phyloP scores from a whole-genome alignment of 1,139 yeast species.

The Candida neerlandica region DNA sequence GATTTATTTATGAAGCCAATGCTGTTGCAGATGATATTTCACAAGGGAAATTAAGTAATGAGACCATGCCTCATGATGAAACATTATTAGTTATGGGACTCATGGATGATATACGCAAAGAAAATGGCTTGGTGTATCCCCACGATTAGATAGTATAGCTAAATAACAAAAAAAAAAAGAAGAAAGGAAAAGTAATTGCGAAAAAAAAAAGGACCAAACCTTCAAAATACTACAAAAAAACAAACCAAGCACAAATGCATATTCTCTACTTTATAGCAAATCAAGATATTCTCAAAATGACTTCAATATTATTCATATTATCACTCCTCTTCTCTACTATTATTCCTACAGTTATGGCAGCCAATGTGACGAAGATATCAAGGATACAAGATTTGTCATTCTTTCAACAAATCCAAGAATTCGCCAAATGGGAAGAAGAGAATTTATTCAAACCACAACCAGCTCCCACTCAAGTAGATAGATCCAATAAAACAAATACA shows the following conservation, averaged over 20 bases:
- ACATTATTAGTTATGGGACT: conserved; percentile 44
- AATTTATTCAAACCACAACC: conserved; percentile 3
- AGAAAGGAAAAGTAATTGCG: not conserved
- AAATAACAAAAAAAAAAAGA: conserved; percentile 4
- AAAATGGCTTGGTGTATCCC: conserved; percentile 45
- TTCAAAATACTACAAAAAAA: not conserved
- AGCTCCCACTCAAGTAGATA: not conserved
- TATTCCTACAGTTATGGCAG: not conserved
- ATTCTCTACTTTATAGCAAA: not conserved
- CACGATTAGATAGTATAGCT: conserved; percentile 24
- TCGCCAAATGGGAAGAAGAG: conserved; percentile 12
- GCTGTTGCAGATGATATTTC: conserved; percentile 47
- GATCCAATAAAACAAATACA: not conserved
- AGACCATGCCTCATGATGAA: conserved; percentile 45
- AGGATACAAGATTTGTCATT: conserved; percentile 6
- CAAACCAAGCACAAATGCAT: conserved; percentile 3
- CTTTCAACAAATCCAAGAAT: conserved; percentile 9
- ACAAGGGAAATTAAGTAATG: conserved; percentile 36
- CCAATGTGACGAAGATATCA: not conserved
- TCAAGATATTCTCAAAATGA: not conserved
- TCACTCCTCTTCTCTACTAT: not conserved
- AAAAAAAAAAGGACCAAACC: not conserved
- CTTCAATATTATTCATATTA: not conserved
- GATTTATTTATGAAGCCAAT: conserved; percentile 56
- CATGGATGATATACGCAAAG: conserved; percentile 47